Evolutionary conservation across 345 rosid genomes (phyloP).

Genomic region (Fremontodendron californicum): DNA sequence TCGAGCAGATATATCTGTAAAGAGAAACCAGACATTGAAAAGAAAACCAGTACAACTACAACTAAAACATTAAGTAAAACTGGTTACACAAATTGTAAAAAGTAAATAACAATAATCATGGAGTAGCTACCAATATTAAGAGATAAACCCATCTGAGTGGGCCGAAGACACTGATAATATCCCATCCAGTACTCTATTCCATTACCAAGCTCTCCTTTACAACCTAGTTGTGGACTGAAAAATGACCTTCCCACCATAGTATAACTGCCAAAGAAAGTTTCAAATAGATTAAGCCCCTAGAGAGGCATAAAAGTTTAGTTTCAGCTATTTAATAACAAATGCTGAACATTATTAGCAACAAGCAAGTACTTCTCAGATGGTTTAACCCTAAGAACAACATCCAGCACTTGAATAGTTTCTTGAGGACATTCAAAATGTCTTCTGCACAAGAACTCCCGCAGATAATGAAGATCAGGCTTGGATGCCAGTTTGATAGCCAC

Average conservation of each 20-base stretch:
- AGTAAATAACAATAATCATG: neutral
- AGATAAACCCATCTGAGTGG: slow-evolving; percentile 76
- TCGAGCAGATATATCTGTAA: slow-evolving; percentile 70
- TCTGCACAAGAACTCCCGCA: slow-evolving; percentile 37
- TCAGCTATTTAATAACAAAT: neutral
- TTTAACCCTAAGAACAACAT: slow-evolving; percentile 49
- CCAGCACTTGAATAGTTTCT: slow-evolving; percentile 63
- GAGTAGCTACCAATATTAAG: slow-evolving; percentile 54
- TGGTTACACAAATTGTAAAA: no score
- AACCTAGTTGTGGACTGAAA: slow-evolving; percentile 33
- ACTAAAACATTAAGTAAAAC: neutral
- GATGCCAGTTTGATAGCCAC: slow-evolving; percentile 47
- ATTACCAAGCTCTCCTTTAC: slow-evolving; percentile 42
- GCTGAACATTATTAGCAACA: neutral
- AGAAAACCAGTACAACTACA: neutral
- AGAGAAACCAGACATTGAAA: neutral
- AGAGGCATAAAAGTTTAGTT: neutral
- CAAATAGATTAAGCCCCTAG: neutral
- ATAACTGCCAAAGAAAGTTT: slow-evolving; percentile 29
- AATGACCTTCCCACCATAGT: slow-evolving; percentile 63
- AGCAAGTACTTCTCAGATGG: slow-evolving; percentile 41
- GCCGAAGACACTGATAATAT: slow-evolving; percentile 62
- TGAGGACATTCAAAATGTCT: slow-evolving; percentile 51
- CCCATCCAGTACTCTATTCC: slow-evolving; percentile 74
- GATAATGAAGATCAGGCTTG: slow-evolving; percentile 37